phyloP scores from a whole-genome alignment of 2,329 filamentous ascomycete species.

The Pyrenochaeta sp. region DNA sequence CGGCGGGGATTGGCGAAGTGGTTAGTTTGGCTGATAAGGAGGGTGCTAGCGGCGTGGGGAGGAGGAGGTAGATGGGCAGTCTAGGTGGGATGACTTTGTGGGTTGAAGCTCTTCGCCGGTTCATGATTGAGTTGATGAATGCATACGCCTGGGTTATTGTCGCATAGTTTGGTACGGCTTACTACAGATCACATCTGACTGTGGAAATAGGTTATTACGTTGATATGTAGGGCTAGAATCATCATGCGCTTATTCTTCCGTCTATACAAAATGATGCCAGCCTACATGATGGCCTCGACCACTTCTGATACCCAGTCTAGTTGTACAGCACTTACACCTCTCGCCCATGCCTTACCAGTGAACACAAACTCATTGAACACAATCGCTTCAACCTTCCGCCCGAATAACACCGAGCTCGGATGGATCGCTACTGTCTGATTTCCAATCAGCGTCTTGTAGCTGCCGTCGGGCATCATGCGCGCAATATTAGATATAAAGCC shows the following conservation, averaged over 20 bases:
- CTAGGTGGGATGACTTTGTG: neutral
- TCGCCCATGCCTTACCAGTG: slow-evolving; percentile 69
- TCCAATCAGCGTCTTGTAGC: slow-evolving; percentile 67
- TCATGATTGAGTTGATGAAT: neutral
- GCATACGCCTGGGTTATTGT: neutral
- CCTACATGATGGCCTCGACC: slow-evolving; percentile 42
- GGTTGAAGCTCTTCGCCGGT: neutral
- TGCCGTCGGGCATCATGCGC: slow-evolving; percentile 66
- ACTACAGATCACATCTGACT: too few relatives aligned
- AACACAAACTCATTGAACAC: slow-evolving; percentile 73
- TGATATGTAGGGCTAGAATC: neutral
- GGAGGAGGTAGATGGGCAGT: slow-evolving; percentile 32
- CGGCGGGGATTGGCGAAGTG: slow-evolving; percentile 92
- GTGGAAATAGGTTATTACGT: too few relatives aligned
- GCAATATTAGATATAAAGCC: slow-evolving; percentile 70
- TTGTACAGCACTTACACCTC: slow-evolving; percentile 69
- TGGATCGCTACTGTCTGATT: slow-evolving; percentile 71
- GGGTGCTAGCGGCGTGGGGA: slow-evolving; percentile 49
- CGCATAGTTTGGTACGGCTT: neutral
- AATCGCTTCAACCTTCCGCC: slow-evolving; percentile 66
- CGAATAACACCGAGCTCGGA: slow-evolving; percentile 67
- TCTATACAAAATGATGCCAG: neutral
- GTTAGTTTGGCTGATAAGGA: slow-evolving; percentile 81
- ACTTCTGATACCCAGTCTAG: slow-evolving; percentile 69
- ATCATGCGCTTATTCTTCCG: too few relatives aligned